Percentiles rank a stretch among this genome's conserved stretches.
These are phyloP conservation scores for Xerocomellus intermedius DNA, from an alignment of 768 basidiomycete species.

Conservation along the genomic window DNA sequence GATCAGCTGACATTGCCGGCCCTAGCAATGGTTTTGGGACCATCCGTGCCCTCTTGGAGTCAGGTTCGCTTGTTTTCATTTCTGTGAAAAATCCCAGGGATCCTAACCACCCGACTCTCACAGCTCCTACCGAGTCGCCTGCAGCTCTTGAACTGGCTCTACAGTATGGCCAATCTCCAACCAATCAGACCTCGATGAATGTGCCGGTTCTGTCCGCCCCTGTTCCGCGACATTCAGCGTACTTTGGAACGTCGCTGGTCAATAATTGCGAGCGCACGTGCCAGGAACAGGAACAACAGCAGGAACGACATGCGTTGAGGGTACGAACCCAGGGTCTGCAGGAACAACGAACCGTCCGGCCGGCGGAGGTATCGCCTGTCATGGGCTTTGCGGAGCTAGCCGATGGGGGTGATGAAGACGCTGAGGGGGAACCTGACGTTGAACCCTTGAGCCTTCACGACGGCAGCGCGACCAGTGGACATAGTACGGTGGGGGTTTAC, in stretches of 20 bases:
- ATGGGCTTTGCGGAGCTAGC: conserved; percentile 31
- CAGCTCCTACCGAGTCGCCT: conserved; percentile 22
- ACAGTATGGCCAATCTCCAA: conserved; percentile 22
- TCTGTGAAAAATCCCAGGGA: not conserved
- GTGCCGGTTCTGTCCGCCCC: conserved; percentile 30
- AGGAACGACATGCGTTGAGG: conserved; percentile 29
- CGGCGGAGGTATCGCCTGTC: conserved; percentile 33
- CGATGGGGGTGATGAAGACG: conserved; percentile 35
- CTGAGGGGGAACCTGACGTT: conserved; percentile 34
- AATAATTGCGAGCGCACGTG: conserved; percentile 37
- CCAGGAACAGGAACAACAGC: conserved; percentile 39
- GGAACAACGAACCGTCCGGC: conserved; percentile 33
- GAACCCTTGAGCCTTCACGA: conserved; percentile 29
- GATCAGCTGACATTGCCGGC: conserved; percentile 22
- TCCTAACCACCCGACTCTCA: conserved; percentile 1
- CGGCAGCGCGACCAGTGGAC: conserved; percentile 17
- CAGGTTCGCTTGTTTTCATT: conserved; percentile 26
- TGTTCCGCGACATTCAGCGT: conserved; percentile 33
- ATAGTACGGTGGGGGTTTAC: conserved; percentile 29
- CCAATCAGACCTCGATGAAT: conserved; percentile 21
- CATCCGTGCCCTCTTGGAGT: conserved; percentile 23
- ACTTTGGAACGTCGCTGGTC: conserved; percentile 31
- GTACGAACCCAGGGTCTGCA: conserved; percentile 34
- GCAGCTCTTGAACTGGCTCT: conserved; percentile 24
- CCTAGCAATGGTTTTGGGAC: conserved; percentile 22